phyloP scores from a whole-genome alignment of 169 alveolate genomes.

The Cryptosporidium viatorum region DNA sequence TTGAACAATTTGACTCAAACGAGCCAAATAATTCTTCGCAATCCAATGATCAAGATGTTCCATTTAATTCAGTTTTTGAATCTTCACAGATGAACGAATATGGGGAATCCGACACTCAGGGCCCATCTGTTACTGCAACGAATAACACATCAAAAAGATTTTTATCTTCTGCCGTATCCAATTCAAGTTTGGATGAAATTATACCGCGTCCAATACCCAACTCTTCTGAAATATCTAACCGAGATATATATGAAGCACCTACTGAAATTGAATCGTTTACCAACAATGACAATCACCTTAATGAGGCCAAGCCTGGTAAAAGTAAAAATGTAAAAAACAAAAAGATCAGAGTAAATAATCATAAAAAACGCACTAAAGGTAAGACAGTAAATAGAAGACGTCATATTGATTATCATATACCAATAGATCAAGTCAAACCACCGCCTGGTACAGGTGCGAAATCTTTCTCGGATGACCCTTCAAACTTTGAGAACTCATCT shows the following conservation, averaged over 20 bases:
- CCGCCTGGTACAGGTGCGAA: background rate
- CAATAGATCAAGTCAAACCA: conserved; percentile 72
- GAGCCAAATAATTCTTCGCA: background rate
- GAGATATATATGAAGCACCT: background rate
- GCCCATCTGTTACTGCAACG: background rate
- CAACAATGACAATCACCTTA: background rate
- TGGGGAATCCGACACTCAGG: background rate
- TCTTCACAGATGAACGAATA: background rate
- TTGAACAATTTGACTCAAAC: background rate
- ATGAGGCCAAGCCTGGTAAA: background rate
- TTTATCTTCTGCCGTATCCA: background rate
- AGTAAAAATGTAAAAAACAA: background rate
- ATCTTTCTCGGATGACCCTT: background rate
- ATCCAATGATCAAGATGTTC: background rate
- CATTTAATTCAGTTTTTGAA: background rate
- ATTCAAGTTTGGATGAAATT: conserved; percentile 51
- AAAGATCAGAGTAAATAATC: background rate
- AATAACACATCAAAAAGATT: background rate
- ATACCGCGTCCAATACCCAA: conserved; percentile 29
- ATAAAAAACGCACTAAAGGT: background rate
- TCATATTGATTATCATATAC: conserved; percentile 70
- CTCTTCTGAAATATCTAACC: background rate
- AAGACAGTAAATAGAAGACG: conserved; percentile 15
- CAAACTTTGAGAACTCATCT: conserved; percentile 3
- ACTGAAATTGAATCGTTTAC: background rate